Evolutionary conservation across 768 basidiomycete genomes (phyloP), one percentile per base, ranked within the genome.

Genomic region (Hericium erinaceus): DNA sequence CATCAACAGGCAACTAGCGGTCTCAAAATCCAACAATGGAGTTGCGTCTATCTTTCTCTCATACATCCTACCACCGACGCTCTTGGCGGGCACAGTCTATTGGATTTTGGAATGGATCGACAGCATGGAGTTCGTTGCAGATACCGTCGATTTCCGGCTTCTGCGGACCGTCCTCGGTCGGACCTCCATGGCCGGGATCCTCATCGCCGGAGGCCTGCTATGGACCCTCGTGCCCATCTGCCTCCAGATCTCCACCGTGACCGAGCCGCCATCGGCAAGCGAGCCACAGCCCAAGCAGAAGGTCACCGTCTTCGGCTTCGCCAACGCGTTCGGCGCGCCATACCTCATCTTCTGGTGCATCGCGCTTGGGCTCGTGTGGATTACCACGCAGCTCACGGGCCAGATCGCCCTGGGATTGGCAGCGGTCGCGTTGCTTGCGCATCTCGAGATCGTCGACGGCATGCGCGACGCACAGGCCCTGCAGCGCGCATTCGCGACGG

Each of bases 91-190:
- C 0, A 74, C 80, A 0, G 60, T 70, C 0, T 88, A 82, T 68
- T 98, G 95, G 95, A 61, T 89, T 1, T 61, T 94, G 40, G 97
- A 98, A 66, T 90, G 85, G 80, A 71, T 77, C 3, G 88, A 92
- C 61, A 80, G 85, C 2, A 75, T 78, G 8, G 75, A 68, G 10
- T 63, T 75, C 10, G 59, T 81, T 0, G 81, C 75, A 0, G 65
- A 66, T 11, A 74, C 69, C 13, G 73, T 69, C 0, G 44, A 75
- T 1, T 64, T 93, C 52, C 79, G 87, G 7, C 40, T 72, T 0
- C 59, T 69, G 2, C 77, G 91, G 58, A 85, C 90, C 2, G 75
- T 78, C 65, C 62, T 89, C 0, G 89, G 88, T 0, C 74, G 89
- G 55, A 66, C 71, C 11, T 75, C 81, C 0, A 72, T 90, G 56